Conservation (phyloP, 441 rosid species). For the Omphalea diandra region DNA sequence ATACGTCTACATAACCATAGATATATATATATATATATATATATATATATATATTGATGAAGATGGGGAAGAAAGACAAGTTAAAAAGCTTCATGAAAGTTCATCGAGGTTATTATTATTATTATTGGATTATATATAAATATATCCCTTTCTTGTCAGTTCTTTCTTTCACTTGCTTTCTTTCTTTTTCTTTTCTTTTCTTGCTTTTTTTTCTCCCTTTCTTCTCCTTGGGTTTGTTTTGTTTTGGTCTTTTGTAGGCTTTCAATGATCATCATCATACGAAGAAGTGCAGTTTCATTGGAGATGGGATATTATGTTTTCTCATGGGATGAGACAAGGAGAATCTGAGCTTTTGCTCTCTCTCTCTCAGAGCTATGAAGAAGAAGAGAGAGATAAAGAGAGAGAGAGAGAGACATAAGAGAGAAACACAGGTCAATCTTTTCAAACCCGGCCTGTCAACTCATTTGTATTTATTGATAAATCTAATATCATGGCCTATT, state of each 20-base stretch:
- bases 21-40: conserved; percentile 10
- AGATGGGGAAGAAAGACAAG: conserved; percentile 29
- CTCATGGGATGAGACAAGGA: conserved; percentile 45
- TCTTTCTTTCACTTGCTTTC: conserved; percentile 10
- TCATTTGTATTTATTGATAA: conserved; percentile 54
- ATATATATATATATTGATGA: conserved; percentile 26
- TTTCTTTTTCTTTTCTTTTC: not conserved
- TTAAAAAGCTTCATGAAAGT: conserved; percentile 27
- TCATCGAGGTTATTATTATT: conserved; percentile 16
- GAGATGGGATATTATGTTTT: conserved; percentile 24
- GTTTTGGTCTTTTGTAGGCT: conserved; percentile 38
- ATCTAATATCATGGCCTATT: conserved; percentile 41
- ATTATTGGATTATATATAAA: conserved; percentile 33
- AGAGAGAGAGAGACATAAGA: not conserved
- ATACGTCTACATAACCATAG: conserved; percentile 15
- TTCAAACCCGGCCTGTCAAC: conserved; percentile 60
- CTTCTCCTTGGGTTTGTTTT: conserved; percentile 3
- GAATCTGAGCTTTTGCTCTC: conserved; percentile 43
- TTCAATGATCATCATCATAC: conserved; percentile 33
- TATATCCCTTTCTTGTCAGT: conserved; percentile 26
- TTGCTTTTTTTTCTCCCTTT: conserved; percentile 4
- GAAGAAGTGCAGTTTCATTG: conserved; percentile 38
- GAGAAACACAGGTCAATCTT: conserved; percentile 47
- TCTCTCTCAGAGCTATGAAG: conserved; percentile 3
- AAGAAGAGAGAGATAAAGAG: conserved; percentile 21